Base-by-base conservation (phyloP, 78 protist genomes). In the Dictyostelium purpureum region DNA sequence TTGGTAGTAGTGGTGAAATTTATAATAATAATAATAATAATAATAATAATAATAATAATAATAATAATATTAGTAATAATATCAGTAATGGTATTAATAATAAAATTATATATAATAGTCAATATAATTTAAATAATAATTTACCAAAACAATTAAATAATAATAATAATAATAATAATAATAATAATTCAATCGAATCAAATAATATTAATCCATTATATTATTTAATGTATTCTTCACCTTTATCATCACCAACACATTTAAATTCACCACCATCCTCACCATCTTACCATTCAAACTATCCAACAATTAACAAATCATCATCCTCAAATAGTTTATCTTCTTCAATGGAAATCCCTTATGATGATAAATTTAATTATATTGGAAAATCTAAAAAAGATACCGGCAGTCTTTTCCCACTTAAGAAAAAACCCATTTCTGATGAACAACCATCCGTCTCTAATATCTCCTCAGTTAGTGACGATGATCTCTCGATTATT, bases 21-120 rank as follows among this genome's bases (percentile, higher is more conserved):
- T 69, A 61, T 14, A 28, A 61, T 61, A 61, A 61, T 61, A 31
- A 31, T 61, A 26, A 26, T 9, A 67, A 67, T 67, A 67, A 67
- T 67, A 38, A 21, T 38, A 67, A 67, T 67, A 67, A 67, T 38
- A 67, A 67, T 21, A 67, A 67, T 38, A 38, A n/a, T 67, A 38
- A n/a, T 67, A 28, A 65, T 65, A 65, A 65, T 65, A 28, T 31
- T 63, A 65, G 33, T 35, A 28, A 65, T 18, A 65, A 65, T 6
- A 65, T 33, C 21, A 65, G 14, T 65, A 65, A 37, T 65, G 33
- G 33, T 21, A 16, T 18, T 18, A 65, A 26, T 19, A 65, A 33
- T 65, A 37, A 65, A 33, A 65, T 16, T 63, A 65, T 31, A 33
- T 35, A 65, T 35, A 33, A 26, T 65, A 28, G 31, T 65, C n/a